phyloP scores from a whole-genome alignment of 1,284 basidiomycete species.

The Psilocybe mexicana region DNA sequence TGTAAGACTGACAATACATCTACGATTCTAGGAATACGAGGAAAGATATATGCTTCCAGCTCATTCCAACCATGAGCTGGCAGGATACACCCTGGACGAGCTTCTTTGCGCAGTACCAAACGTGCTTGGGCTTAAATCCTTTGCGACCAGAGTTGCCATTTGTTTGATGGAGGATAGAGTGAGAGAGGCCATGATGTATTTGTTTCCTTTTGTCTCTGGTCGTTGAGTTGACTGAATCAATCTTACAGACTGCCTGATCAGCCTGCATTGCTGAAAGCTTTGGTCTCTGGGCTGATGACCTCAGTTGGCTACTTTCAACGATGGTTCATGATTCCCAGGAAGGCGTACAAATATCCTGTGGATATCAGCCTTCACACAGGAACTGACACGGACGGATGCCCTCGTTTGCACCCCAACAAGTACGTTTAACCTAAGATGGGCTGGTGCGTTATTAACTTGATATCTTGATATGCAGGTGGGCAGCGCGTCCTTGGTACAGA shows the following conservation, averaged over 20 bases:
- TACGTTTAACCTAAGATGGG: constrained; percentile 6
- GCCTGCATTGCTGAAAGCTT: constrained; percentile 30
- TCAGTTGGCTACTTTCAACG: constrained; percentile 31
- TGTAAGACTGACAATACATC: not conserved
- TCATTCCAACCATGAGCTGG: constrained; percentile 38
- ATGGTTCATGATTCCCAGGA: constrained; percentile 39
- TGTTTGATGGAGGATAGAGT: constrained; percentile 40
- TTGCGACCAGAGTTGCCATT: constrained; percentile 31
- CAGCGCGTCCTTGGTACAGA: constrained; percentile 45
- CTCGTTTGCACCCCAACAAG: constrained; percentile 33
- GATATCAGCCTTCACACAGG: constrained; percentile 14
- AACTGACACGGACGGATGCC: constrained; percentile 21
- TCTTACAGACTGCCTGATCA: constrained; percentile 34
- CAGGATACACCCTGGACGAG: constrained; percentile 38
- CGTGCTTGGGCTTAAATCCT: constrained; percentile 35
- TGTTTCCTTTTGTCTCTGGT: constrained; percentile 8
- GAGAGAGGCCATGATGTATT: constrained; percentile 46
- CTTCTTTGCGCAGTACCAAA: constrained; percentile 38
- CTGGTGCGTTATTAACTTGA: not conserved
- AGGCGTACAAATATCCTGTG: constrained; percentile 21
- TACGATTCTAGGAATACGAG: constrained; percentile 38
- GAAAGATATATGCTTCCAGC: constrained; percentile 39
- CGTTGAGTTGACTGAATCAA: not conserved
- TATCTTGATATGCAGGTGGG: constrained; percentile 24
- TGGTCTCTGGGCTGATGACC: constrained; percentile 26